Percentiles rank a stretch among this genome's conserved stretches.
phyloP scores from a whole-genome alignment of 495 filamentous ascomycete genomes.

The Penicillium salamii region DNA sequence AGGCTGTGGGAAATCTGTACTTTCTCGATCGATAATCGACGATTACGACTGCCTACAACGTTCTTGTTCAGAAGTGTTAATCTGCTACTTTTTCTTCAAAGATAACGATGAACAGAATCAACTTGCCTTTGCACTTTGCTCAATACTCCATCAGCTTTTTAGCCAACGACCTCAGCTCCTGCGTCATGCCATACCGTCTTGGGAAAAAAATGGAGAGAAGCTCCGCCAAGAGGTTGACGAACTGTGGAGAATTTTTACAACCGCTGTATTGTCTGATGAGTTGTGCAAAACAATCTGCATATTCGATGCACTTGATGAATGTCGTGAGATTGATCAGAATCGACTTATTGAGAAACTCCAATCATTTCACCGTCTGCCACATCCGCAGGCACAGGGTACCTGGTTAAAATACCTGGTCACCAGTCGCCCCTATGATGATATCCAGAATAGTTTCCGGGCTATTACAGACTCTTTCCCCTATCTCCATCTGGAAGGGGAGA shows the following conservation, averaged over 20 bases:
- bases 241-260: constrained; percentile 33
- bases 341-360: constrained; percentile 23
- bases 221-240: constrained; percentile 21
- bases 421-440: constrained; percentile 40
- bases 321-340: constrained; percentile 14
- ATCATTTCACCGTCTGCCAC: not conserved
- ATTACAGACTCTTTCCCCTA: constrained; percentile 15
- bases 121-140: constrained; percentile 30
- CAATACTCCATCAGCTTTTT: constrained; percentile 43
- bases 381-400: not conserved
- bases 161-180: constrained; percentile 22
- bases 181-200: constrained; percentile 21
- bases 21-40: constrained; percentile 36
- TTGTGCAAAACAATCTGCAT: constrained; percentile 28
- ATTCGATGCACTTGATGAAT: constrained; percentile 45
- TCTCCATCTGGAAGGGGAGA: constrained; percentile 36
- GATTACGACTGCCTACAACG: constrained; percentile 12
- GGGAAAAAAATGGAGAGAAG: constrained; percentile 22
- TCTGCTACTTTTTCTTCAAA: constrained; percentile 50
- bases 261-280: constrained; percentile 13
- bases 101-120: constrained; percentile 35
- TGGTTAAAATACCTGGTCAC: constrained; percentile 42
- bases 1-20: constrained; percentile 46
- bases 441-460: constrained; percentile 22
- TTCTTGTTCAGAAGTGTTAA: constrained; percentile 3